A percentile compares a stretch with the other conserved stretches of the same genome.
Conservation (phyloP, 1,284 basidiomycete species). For the Entoloma clypeatum region DNA sequence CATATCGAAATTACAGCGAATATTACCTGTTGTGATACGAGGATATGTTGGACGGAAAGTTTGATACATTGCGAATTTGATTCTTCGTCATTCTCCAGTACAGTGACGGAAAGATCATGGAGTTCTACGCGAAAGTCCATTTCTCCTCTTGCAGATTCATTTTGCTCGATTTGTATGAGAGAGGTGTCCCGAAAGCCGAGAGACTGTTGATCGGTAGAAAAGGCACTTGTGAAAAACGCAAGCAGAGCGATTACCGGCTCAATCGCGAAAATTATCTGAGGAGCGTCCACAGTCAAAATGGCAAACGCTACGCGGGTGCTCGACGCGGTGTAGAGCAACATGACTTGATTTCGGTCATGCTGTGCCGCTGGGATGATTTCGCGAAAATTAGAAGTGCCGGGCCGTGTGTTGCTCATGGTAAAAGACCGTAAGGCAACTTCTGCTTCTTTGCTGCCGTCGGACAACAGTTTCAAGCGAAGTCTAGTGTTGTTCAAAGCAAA, state of each 20-base stretch:
- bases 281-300: conserved; percentile 89
- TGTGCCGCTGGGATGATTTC: conserved; percentile 93
- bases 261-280: conserved; percentile 90
- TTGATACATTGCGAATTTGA: conserved; percentile 85
- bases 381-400: conserved; percentile 82
- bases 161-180: conserved; percentile 1
- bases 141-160: conserved; percentile 15
- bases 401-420: conserved; percentile 86
- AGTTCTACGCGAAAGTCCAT: conserved; percentile 83
- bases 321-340: conserved; percentile 85
- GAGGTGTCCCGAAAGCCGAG: conserved; percentile 5
- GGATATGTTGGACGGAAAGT: conserved; percentile 79
- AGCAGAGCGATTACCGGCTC: conserved; percentile 90
- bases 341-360: conserved; percentile 92
- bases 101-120: conserved; percentile 86
- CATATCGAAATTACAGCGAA: neutral
- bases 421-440: conserved; percentile 89
- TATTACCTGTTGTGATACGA: conserved; percentile 87
- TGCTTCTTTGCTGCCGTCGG: conserved; percentile 81
- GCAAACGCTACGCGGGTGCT: conserved; percentile 65
- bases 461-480: conserved; percentile 81
- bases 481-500: conserved; percentile 83
- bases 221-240: conserved; percentile 78
- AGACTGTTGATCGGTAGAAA: conserved; percentile 29
- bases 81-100: conserved; percentile 85